Evolutionary conservation across 148 eudicot genomes (phyloP).

Genomic region (Rhododendron ferrugineum): DNA sequence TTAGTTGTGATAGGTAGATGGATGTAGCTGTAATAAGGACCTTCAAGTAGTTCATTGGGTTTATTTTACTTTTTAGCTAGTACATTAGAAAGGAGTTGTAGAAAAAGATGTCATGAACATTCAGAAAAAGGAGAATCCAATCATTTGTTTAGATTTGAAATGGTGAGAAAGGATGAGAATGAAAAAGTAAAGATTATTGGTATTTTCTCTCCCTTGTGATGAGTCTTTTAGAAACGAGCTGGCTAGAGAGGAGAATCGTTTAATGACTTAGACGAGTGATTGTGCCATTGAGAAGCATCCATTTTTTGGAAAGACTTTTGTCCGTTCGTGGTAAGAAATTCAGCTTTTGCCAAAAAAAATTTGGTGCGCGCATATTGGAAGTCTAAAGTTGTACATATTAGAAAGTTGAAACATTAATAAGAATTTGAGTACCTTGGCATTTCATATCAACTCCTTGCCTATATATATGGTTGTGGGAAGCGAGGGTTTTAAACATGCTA

Average conservation of each 20-base stretch:
- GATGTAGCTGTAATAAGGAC: neutral
- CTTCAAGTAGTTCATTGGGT: neutral
- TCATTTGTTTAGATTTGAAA: neutral
- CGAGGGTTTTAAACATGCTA: neutral
- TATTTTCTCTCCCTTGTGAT: neutral
- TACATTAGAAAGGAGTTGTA: neutral
- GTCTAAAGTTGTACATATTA: neutral
- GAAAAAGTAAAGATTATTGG: neutral
- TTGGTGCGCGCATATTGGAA: neutral
- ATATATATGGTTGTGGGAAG: neutral
- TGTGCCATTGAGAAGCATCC: neutral
- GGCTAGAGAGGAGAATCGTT: neutral
- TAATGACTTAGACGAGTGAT: neutral
- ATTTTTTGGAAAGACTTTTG: neutral
- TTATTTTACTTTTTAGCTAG: neutral
- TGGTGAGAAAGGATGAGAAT: neutral
- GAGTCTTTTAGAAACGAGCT: neutral
- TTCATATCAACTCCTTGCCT: neutral
- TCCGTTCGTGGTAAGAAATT: neutral
- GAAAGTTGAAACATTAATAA: neutral
- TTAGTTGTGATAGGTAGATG: neutral
- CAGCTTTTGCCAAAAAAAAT: neutral
- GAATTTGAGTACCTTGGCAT: neutral
- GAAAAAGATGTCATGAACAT: neutral
- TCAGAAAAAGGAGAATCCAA: neutral